phyloP scores from a whole-genome alignment of 495 filamentous ascomycete species.

The Tricharina praecox region DNA sequence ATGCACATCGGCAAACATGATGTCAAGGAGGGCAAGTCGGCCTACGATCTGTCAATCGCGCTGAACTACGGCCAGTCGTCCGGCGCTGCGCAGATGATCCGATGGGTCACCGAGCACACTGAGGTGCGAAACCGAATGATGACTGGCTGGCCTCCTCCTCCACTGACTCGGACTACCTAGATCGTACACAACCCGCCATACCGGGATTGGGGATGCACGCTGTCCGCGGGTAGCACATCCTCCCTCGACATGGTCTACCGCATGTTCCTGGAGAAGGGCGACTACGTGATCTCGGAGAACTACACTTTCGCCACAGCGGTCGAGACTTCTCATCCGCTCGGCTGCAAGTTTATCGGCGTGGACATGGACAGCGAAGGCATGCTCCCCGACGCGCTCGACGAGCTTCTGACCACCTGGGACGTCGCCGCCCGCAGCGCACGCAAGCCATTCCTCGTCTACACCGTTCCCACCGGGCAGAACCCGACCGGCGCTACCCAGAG shows the following conservation, averaged over 20 bases:
- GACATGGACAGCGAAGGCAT: slow-evolving; percentile 65
- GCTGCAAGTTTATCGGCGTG: slow-evolving; percentile 54
- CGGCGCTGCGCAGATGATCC: slow-evolving; percentile 68
- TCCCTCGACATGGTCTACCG: slow-evolving; percentile 61
- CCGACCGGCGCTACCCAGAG: slow-evolving; percentile 77
- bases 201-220: slow-evolving; percentile 60
- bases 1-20: slow-evolving; percentile 67
- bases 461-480: slow-evolving; percentile 76
- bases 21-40: slow-evolving; percentile 43
- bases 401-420: slow-evolving; percentile 49
- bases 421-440: slow-evolving; percentile 35
- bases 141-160: neutral
- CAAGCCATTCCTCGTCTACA: slow-evolving; percentile 69
- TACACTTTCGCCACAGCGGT: slow-evolving; percentile 72
- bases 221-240: slow-evolving; percentile 63
- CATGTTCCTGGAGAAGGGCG: slow-evolving; percentile 55
- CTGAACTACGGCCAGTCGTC: slow-evolving; percentile 82
- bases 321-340: slow-evolving; percentile 64
- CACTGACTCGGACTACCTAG: slow-evolving; percentile 21
- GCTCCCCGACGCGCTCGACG: slow-evolving; percentile 47
- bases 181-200: slow-evolving; percentile 60
- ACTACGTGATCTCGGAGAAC: slow-evolving; percentile 65
- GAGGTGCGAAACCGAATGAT: slow-evolving; percentile 34
- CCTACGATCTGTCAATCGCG: slow-evolving; percentile 62
- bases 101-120: slow-evolving; percentile 85